Base-by-base conservation (phyloP, 2,329 filamentous ascomycete genomes). In the Fusarium denticulatum region DNA sequence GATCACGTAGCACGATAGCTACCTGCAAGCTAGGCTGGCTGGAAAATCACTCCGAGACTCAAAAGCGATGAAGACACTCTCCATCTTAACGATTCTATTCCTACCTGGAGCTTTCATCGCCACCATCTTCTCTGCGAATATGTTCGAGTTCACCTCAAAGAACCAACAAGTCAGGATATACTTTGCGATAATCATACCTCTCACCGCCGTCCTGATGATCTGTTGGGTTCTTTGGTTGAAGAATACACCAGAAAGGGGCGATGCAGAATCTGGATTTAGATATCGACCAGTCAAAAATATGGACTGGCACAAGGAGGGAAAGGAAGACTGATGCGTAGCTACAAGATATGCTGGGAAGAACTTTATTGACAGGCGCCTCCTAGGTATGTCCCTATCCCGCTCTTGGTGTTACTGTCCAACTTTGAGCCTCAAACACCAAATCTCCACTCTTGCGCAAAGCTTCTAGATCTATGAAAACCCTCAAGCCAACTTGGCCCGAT, bases 331-430 rank as follows among this genome's bases (percentile, higher is more conserved):
- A 36, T 18, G 4, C 30, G 34, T 10, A 36, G 34, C 4, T 36
- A 36, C 3, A 36, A 6, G 34, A 36, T 36, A 36, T 9, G 16
- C 8, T 1, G 34, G 34, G 9, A 36, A 36, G 0, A 18, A 36
- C 1, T 1, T 3, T 18, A 36, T 18, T 10, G 34, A 36, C 9
- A 2, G 34, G 4, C 15, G 1, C 34, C 34, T 18, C 8, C 34
- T 36, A 36, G 34, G 34, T 9, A 18, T 16, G 18, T 36, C 3
- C 3, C 18, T 1, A 36, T 36, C 16, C 40, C 3, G 20, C 24
- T 28, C 7, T 49, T 2, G 56, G 56, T 0, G 56, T 59, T 1
- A 59, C 40, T 1, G 32, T 37, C 56, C 56, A 59, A 49, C 42
- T 49, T 15, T 49, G 40, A 4, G 56, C 56, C 15, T 59, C 56